These are phyloP conservation scores for Leccinum griseonigrum DNA, from an alignment of 1,284 basidiomycete species.

Conservation along the genomic window DNA sequence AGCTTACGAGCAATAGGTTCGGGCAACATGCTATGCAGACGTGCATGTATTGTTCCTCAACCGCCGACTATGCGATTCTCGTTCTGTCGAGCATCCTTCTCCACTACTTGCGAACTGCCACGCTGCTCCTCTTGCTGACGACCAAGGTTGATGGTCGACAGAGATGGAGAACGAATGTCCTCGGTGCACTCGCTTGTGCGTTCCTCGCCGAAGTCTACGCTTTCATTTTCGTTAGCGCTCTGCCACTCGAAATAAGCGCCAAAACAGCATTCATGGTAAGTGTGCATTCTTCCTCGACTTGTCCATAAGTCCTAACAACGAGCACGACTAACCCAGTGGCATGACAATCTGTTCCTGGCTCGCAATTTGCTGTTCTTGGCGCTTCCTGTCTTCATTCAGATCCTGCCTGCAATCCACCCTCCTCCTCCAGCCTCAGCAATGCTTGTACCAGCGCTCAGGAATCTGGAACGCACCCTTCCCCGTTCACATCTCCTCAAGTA, in stretches of 20 bases:
- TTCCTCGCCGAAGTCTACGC: conserved; percentile 55
- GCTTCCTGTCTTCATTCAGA: conserved; percentile 52
- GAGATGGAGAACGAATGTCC: conserved; percentile 46
- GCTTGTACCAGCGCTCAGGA: conserved; percentile 28
- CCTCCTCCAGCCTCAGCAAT: conserved; percentile 17
- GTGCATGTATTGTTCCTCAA: conserved; percentile 60
- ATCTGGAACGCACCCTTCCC: conserved; percentile 40
- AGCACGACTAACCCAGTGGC: conserved; percentile 48
- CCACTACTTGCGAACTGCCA: conserved; percentile 55
- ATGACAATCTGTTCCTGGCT: conserved; percentile 53
- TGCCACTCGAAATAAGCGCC: conserved; percentile 41
- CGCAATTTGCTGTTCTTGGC: conserved; percentile 59
- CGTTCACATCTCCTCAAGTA: conserved; percentile 54
- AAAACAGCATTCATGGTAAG: conserved; percentile 53
- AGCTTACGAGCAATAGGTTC: conserved; percentile 42
- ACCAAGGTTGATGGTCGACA: conserved; percentile 39
- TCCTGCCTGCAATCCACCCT: conserved; percentile 36
- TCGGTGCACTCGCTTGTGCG: conserved; percentile 48
- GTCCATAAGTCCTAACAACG: conserved; percentile 2
- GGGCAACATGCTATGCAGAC: conserved; percentile 61
- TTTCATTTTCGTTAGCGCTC: conserved; percentile 45
- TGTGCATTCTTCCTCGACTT: conserved; percentile 9
- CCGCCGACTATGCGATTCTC: conserved; percentile 57
- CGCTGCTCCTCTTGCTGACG: conserved; percentile 53
- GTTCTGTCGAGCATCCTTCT: conserved; percentile 52